phyloP scores from a whole-genome alignment of 805 yeast genomes.

The Starmerella floricola region DNA sequence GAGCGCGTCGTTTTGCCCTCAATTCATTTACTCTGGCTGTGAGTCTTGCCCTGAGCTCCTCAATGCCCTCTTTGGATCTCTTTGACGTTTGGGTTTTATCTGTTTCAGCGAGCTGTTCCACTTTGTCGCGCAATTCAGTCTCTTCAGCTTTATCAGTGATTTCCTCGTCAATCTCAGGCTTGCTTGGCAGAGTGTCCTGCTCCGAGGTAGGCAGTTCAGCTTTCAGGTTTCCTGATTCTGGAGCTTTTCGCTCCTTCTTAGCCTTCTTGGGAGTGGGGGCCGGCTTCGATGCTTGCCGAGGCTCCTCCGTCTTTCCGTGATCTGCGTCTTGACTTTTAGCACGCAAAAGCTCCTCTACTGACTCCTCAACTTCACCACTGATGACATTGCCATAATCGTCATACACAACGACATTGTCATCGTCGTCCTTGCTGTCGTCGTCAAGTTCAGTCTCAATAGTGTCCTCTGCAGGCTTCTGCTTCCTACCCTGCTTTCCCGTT shows the following conservation, averaged over 20 bases:
- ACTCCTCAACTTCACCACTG: constrained; percentile 23
- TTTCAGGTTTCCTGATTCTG: no score
- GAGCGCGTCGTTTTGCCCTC: constrained; percentile 79
- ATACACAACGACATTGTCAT: constrained; percentile 18
- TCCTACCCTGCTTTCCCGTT: not conserved
- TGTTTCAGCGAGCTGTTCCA: not conserved
- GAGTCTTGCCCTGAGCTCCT: constrained; percentile 64
- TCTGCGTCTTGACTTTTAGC: constrained; percentile 10
- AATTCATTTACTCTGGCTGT: constrained; percentile 57
- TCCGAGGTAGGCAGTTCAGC: no score
- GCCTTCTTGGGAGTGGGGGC: constrained; percentile 7
- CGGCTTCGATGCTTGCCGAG: no score
- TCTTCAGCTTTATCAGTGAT: no score
- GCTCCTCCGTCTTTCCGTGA: not conserved
- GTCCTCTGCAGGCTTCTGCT: not conserved
- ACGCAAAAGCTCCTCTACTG: constrained; percentile 15
- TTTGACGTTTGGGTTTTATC: not conserved
- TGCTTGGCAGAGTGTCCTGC: no score
- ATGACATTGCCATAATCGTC: constrained; percentile 28
- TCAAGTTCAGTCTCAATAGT: constrained; percentile 30
- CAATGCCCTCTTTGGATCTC: constrained; percentile 32
- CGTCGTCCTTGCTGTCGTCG: no score
- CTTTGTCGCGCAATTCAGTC: no score
- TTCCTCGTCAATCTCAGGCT: not conserved
- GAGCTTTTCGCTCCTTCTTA: constrained; percentile 4